A percentile compares a stretch with the other conserved stretches of the same genome.
Conservation (phyloP, 441 rosid species). For the Arabidopsis hybrid region DNA sequence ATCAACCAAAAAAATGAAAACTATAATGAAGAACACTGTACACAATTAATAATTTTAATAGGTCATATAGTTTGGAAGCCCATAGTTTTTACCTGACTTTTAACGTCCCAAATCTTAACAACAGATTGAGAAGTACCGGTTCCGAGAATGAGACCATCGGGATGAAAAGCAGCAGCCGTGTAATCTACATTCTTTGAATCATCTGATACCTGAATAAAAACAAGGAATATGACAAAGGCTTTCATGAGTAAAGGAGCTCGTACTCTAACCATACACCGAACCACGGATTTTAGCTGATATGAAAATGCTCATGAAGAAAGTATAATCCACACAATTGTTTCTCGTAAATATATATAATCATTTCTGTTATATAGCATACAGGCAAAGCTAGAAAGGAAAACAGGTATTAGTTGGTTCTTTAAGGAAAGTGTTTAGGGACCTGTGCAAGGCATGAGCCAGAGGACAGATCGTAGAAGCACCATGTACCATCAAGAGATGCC, state of each 20-base stretch:
- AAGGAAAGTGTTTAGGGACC: conserved; percentile 52
- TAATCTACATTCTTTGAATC: conserved; percentile 63
- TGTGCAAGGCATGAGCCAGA: conserved; percentile 90
- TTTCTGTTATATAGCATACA: conserved; percentile 2
- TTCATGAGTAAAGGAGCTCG: conserved; percentile 10
- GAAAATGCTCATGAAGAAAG: conserved; percentile 10
- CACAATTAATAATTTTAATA: background rate
- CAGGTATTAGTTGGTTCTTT: background rate
- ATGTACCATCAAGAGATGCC: conserved; percentile 91
- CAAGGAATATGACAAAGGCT: conserved; percentile 16
- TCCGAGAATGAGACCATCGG: conserved; percentile 99
- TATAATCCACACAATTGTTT: conserved; percentile 7
- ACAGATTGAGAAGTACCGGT: conserved; percentile 92
- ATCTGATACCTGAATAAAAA: conserved; percentile 71
- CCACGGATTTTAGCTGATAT: conserved; percentile 2
- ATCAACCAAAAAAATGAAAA: conserved; percentile 29
- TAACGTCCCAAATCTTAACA: conserved; percentile 99
- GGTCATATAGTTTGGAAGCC: conserved; percentile 1
- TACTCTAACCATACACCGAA: background rate
- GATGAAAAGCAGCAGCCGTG: conserved; percentile 98
- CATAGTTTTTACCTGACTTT: conserved; percentile 69
- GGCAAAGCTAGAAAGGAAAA: conserved; percentile 10
- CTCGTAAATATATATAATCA: background rate
- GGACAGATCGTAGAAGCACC: conserved; percentile 97
- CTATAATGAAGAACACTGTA: background rate